A percentile compares a stretch with the other conserved stretches of the same genome.
Conservation (phyloP, 805 yeast species). For the Saccharomycopsis microspora region DNA sequence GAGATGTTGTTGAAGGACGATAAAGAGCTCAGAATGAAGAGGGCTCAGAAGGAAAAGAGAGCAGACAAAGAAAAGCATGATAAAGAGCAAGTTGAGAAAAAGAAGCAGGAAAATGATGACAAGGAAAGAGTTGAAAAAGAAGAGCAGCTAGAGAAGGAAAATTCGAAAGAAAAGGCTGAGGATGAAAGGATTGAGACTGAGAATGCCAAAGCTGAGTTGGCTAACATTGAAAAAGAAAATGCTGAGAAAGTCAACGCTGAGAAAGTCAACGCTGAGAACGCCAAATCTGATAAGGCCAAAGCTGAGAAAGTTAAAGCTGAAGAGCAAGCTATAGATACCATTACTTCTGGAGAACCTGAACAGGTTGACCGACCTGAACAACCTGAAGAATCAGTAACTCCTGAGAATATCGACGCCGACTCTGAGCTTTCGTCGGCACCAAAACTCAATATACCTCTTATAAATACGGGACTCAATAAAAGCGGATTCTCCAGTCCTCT, state of each 20-base stretch:
- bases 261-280: not conserved
- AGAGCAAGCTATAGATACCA: not conserved
- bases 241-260: not conserved
- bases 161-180: not conserved
- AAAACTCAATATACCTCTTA: slow-evolving; percentile 14
- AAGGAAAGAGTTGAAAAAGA: not conserved
- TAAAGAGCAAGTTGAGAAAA: not conserved
- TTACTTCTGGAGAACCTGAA: not conserved
- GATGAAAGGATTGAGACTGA: not conserved
- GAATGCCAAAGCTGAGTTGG: not conserved
- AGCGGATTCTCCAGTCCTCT: not conserved
- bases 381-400: not conserved
- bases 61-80: not conserved
- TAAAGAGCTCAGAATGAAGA: slow-evolving; percentile 7
- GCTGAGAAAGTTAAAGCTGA: not conserved
- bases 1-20: slow-evolving; percentile 14
- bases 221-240: not conserved
- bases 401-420: not conserved
- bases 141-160: not conserved
- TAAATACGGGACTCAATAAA: slow-evolving; percentile 9
- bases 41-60: not conserved
- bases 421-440: slow-evolving; percentile 1
- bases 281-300: not conserved
- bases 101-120: not conserved
- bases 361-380: not conserved